These are phyloP conservation scores for Silene latifolia DNA, from an alignment of 148 eudicot species.

Conservation along the genomic window DNA sequence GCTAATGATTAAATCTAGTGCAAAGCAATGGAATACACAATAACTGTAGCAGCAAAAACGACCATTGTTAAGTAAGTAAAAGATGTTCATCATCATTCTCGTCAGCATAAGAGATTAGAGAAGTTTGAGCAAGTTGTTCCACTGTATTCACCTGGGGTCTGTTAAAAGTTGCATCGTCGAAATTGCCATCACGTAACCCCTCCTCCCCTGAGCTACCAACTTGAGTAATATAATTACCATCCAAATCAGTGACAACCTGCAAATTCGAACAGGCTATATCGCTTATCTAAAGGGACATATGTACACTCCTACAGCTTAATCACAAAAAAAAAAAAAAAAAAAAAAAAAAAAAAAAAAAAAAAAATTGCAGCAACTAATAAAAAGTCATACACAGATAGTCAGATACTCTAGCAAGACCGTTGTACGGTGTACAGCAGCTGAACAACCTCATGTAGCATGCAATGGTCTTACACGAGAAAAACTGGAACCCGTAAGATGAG, in stretches of 20 bases:
- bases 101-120: background rate
- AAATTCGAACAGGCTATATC: slow-evolving; percentile 16
- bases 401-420: background rate
- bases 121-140: slow-evolving; percentile 3
- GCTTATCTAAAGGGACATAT: slow-evolving; percentile 10
- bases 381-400: background rate
- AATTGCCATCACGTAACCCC: slow-evolving; percentile 87
- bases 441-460: background rate
- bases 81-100: background rate
- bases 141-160: slow-evolving; percentile 68
- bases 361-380: background rate
- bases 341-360: slow-evolving; percentile 4
- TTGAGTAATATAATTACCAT: slow-evolving; percentile 82
- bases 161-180: slow-evolving; percentile 83
- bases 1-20: background rate
- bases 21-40: background rate
- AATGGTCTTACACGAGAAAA: background rate
- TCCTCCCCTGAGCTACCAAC: slow-evolving; percentile 93
- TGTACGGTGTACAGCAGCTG: no score
- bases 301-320: background rate
- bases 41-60: background rate
- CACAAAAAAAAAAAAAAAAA: no score
- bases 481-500: background rate
- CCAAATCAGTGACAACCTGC: slow-evolving; percentile 92
- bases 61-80: background rate